A percentile compares a stretch with the other conserved stretches of the same genome.
These are phyloP conservation scores for Phytophthora lateralis DNA, from an alignment of 352 stramenopile genomes.

Conservation along the genomic window DNA sequence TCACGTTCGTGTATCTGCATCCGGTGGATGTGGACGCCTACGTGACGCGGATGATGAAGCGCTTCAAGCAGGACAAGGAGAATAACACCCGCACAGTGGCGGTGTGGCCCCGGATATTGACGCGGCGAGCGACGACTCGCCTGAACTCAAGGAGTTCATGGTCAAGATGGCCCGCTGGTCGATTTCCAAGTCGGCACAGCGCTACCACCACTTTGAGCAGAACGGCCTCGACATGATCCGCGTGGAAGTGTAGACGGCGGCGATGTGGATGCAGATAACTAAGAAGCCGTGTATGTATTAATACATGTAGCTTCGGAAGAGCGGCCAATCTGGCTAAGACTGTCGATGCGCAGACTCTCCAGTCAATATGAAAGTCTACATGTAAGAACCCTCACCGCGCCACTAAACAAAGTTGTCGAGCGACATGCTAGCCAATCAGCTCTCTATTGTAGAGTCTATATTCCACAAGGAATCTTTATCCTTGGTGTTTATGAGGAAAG, in stretches of 20 bases:
- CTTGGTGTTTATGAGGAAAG: slow-evolving; percentile 17
- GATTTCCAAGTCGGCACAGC: slow-evolving; percentile 8
- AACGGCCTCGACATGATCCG: slow-evolving; percentile 17
- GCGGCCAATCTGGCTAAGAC: no score
- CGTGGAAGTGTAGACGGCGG: neutral
- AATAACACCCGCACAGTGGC: slow-evolving; percentile 8
- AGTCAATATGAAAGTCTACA: neutral
- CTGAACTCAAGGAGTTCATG: slow-evolving; percentile 18
- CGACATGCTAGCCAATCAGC: neutral
- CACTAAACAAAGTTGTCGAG: slow-evolving; percentile 18
- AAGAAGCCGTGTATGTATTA: no score
- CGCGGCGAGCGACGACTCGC: slow-evolving; percentile 1
- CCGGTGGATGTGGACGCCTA: slow-evolving; percentile 13
- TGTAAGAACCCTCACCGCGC: neutral
- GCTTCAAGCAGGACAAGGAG: slow-evolving; percentile 17
- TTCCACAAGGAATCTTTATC: neutral
- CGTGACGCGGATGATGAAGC: slow-evolving; percentile 17
- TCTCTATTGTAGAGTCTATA: no score
- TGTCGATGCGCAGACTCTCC: no score
- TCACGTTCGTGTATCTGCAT: slow-evolving; percentile 24
- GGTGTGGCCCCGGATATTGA: slow-evolving; percentile 15
- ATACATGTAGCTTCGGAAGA: no score
- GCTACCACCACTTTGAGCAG: slow-evolving; percentile 16
- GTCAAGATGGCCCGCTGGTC: slow-evolving; percentile 12
- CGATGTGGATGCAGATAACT: neutral